Conservation (phyloP, 2,329 filamentous ascomycete species). For the Aspergillus sp. region DNA sequence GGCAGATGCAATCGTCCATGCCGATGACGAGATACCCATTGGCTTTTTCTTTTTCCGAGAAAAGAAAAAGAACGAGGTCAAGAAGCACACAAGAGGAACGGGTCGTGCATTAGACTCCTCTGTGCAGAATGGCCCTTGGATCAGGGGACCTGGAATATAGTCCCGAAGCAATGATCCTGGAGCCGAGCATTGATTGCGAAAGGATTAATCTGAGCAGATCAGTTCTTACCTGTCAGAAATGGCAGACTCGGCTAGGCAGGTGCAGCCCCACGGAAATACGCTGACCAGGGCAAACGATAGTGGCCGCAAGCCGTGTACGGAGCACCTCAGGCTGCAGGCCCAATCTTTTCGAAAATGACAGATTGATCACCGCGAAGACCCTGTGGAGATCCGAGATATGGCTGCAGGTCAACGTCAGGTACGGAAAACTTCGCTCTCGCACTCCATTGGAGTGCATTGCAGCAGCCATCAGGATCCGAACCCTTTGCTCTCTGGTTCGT, state of each 20-base stretch:
- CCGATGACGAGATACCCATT: not conserved
- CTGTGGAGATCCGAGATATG: conserved; percentile 4
- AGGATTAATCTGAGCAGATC: conserved; percentile 4
- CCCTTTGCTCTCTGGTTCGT: conserved; percentile 3
- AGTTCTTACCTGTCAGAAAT: conserved; percentile 12
- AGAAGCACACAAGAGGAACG: not conserved
- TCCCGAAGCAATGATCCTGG: not conserved
- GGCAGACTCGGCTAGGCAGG: not conserved
- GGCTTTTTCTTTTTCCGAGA: not conserved
- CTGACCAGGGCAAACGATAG: not conserved
- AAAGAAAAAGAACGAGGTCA: not conserved
- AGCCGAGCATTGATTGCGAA: conserved; percentile 2
- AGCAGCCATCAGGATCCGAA: not conserved
- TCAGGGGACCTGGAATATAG: not conserved
- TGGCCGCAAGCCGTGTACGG: not conserved
- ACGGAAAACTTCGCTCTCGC: conserved; percentile 10
- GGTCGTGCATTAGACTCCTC: not conserved
- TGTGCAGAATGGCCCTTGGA: not conserved
- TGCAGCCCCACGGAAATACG: conserved; percentile 2
- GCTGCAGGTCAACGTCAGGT: conserved; percentile 18
- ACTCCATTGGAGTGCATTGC: conserved; percentile 10
- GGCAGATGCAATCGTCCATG: not conserved
- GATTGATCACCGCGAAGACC: not conserved
- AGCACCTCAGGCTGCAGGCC: not conserved
- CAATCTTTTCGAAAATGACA: not conserved